A percentile compares a stretch with the other conserved stretches of the same genome.
Conservation (phyloP, 768 basidiomycete genomes). For the Boletus rubroflammeus region DNA sequence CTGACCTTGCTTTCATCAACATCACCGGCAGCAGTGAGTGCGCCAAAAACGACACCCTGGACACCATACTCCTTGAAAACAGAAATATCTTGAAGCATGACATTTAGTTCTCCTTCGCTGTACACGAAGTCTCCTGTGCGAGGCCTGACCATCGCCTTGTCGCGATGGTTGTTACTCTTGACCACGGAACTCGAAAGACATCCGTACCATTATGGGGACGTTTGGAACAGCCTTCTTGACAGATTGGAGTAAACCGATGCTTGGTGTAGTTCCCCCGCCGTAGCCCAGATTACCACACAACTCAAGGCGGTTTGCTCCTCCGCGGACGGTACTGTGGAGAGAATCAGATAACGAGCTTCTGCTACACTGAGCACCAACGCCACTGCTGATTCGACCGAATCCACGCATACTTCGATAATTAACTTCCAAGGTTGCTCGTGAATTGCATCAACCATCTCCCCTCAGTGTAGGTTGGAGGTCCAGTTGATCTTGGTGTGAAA, state of each 20-base stretch:
- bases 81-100: slow-evolving; percentile 73
- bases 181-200: slow-evolving; percentile 7
- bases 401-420: slow-evolving; percentile 65
- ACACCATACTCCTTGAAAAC: slow-evolving; percentile 55
- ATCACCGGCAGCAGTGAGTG: slow-evolving; percentile 51
- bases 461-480: not conserved
- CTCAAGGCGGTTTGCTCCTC: slow-evolving; percentile 75
- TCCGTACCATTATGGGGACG: slow-evolving; percentile 69
- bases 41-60: slow-evolving; percentile 66
- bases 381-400: slow-evolving; percentile 69
- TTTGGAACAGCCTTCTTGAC: slow-evolving; percentile 48
- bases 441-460: slow-evolving; percentile 4
- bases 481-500: not conserved
- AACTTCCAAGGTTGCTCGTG: slow-evolving; percentile 6
- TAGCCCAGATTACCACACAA: slow-evolving; percentile 64
- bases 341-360: not conserved
- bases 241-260: slow-evolving; percentile 62
- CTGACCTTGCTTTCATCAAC: slow-evolving; percentile 59
- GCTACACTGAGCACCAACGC: slow-evolving; percentile 41
- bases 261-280: slow-evolving; percentile 83
- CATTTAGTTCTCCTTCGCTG: slow-evolving; percentile 56
- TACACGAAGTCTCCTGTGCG: slow-evolving; percentile 79
- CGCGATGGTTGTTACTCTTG: not conserved
- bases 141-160: slow-evolving; percentile 76
- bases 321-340: slow-evolving; percentile 55